These are phyloP conservation scores for Annulohypoxylon stygium DNA, from an alignment of 495 filamentous ascomycete species.

Conservation along the genomic window DNA sequence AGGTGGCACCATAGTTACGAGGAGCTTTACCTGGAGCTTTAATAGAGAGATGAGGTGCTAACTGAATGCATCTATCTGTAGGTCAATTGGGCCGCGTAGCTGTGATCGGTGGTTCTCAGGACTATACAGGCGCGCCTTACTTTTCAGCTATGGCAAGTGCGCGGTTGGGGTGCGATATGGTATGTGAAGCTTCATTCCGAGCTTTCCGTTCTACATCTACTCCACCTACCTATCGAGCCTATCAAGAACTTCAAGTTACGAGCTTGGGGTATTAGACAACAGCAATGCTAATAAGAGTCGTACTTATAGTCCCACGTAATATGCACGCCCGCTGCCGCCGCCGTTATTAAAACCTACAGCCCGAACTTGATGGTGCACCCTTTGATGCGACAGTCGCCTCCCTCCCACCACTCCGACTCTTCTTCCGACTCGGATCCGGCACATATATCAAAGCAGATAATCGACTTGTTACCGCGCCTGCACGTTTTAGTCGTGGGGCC, in stretches of 20 bases:
- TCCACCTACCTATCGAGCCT: background rate
- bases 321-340: constrained; percentile 88
- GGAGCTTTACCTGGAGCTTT: background rate
- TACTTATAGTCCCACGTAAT: constrained; percentile 87
- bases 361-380: constrained; percentile 99
- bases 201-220: background rate
- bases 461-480: constrained; percentile 83
- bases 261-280: background rate
- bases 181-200: constrained; percentile 51
- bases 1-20: too few relatives aligned
- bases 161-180: constrained; percentile 86
- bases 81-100: constrained; percentile 93
- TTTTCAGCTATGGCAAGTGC: constrained; percentile 98
- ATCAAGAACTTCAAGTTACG: background rate
- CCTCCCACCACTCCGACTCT: constrained; percentile 54
- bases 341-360: constrained; percentile 97
- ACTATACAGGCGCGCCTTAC: constrained; percentile 97
- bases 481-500: constrained; percentile 96
- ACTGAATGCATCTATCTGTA: constrained; percentile 48
- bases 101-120: constrained; percentile 94
- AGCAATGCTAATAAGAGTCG: background rate
- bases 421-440: constrained; percentile 62
- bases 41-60: background rate
- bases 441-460: constrained; percentile 75
- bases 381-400: constrained; percentile 81